Evolutionary conservation across 1,284 basidiomycete genomes (phyloP), one percentile per base, ranked within the genome.

Genomic region (Boletus smithii): DNA sequence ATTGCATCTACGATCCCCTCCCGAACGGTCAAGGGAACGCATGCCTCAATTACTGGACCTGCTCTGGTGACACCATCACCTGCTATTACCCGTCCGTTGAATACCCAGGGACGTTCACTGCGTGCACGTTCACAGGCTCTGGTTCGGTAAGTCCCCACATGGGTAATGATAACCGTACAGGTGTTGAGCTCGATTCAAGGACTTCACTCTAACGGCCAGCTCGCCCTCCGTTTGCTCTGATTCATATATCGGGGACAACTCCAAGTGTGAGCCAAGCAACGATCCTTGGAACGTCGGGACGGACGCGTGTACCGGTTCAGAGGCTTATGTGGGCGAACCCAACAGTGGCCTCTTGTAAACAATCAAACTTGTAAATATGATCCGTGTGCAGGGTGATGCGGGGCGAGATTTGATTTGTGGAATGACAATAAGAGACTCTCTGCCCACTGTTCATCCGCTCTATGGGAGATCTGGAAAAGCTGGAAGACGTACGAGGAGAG

Each of bases 21-120:
- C 34, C 47, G 9, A 42, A 53, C 5, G 10, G 6, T 26, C 22
- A 37, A 20, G 53, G 46, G 6, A 44, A 50, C 5, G 41, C 41
- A 20, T 50, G 44, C 22, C 51, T 55, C 29, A 49, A 45, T 26
- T 45, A 49, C 35, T 54, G 46, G 51, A 57, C 46, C 9, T 56
- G 54, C 27, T 50, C 44, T 2, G 55, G 35, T 18, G 35, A 46
- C 13, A 46, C 47, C 13, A 44, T 54, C 27, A 55, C 46, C 14
- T 57, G 55, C 16, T 50, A 54, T 30, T 57, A 54, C 33, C 46
- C 42, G 5, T 57, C 48, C 0, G 50, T 59, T 26, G 41, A 48
- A 37, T 46, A 49, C n/a, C 46, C 49, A 7, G 53, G 55, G 5
- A 56, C 46, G 6, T 56, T 42, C 32, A 53, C 40, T 5, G 50